A percentile compares a stretch with the other conserved stretches of the same genome.
phyloP scores from a whole-genome alignment of 1,139 yeast genomes.

The Debaryomycetaceae sp. region DNA sequence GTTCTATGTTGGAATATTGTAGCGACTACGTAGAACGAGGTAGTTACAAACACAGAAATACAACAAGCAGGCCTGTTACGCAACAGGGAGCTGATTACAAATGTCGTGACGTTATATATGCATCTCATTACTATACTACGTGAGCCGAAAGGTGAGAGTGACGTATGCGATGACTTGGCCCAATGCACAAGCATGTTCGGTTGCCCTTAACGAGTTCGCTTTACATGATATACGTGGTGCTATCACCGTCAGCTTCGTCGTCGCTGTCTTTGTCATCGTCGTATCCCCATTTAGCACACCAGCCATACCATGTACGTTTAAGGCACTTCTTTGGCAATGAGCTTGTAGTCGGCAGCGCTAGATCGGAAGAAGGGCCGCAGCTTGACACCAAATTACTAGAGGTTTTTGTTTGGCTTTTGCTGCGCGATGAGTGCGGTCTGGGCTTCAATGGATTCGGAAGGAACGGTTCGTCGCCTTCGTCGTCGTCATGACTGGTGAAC shows the following conservation, averaged over 20 bases:
- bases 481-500: slow-evolving; percentile 55
- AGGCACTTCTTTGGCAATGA: slow-evolving; percentile 33
- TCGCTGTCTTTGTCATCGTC: slow-evolving; percentile 12
- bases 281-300: slow-evolving; percentile 42
- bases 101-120: too few species aligned
- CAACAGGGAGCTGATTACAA: too few species aligned
- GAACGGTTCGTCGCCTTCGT: slow-evolving; percentile 35
- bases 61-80: too few species aligned
- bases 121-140: too few species aligned
- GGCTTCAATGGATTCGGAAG: slow-evolving; percentile 40
- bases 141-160: too few species aligned
- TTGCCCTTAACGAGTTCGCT: too few species aligned
- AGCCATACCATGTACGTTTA: slow-evolving; percentile 46
- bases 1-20: too few species aligned
- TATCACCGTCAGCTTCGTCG: slow-evolving; percentile 1
- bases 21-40: too few species aligned
- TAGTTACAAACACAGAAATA: too few species aligned
- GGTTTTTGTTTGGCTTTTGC: background rate
- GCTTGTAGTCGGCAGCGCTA: slow-evolving; percentile 8
- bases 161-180: too few species aligned
- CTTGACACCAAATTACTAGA: background rate
- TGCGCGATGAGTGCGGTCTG: slow-evolving; percentile 3
- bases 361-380: slow-evolving; percentile 4
- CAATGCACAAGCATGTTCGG: too few species aligned
- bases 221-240: too few species aligned